Base-by-base conservation (phyloP, 352 stramenopile genomes). In the Phytophthora sp. region DNA sequence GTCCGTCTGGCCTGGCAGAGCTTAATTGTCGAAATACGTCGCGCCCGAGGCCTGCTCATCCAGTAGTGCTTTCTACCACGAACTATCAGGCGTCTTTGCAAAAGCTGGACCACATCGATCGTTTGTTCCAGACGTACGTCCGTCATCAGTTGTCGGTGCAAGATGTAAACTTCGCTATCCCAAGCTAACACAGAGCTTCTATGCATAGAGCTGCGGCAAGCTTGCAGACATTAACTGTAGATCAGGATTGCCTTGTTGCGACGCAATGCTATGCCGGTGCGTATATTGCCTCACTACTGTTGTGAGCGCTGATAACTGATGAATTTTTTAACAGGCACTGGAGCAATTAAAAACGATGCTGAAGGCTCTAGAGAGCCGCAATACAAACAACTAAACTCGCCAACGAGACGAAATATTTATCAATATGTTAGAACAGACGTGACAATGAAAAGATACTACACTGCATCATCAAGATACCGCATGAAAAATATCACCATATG, bases 111-210 rank as follows among this genome's bases (percentile, higher is more conserved):
- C 42, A 62, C 42, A 37, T 62, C 11, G 23, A 46, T 21, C 41
- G 30, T 9, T 44, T 62, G 17, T 34, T 54, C n/a, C 31, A 46
- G 12, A 54, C 42, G 54, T 62, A 38, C n/a, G 53, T n/a, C 23
- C n/a, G 53, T n/a, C 23, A 2, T 2, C 13, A 13, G 20, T 15
- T 18, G n/a, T 8, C 34, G 13, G 7, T 49, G 8, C n/a, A 3
- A 13, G 39, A 17, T 13, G 18, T 4, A 15, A 6, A 15, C 18
- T 46, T 13, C 12, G n/a, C 2, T 31, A 30, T 3, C 1, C 7
- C 15, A 18, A 44, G 17, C 23, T 44, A 9, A 55, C 31, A 24
- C 1, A 20, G 9, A 27, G 31, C 15, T 5, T 17, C 9, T 30
- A 12, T 5, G 7, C 15, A 12, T 11, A 55, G 48, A 21, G 48